Conservation (phyloP, 2,329 filamentous ascomycete species). For the Lecanicillium sp. region DNA sequence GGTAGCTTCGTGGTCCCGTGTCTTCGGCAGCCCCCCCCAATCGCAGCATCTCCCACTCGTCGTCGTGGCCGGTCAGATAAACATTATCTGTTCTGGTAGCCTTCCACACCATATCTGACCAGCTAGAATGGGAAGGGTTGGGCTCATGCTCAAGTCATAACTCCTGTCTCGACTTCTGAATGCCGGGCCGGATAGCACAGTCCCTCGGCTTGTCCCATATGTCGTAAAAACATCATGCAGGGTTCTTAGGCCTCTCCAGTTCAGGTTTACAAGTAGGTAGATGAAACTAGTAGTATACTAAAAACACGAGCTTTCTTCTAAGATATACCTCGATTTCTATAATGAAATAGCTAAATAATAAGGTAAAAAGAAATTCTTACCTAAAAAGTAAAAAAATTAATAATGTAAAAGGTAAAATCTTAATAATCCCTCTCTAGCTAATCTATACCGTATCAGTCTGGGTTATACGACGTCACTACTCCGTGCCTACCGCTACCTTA, state of each 20-base stretch:
- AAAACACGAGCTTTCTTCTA: no score
- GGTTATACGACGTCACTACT: no score
- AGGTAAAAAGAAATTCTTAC: no score
- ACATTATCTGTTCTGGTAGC: slow-evolving; percentile 10
- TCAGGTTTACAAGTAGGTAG: no score
- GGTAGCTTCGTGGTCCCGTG: slow-evolving; percentile 12
- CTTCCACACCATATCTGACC: slow-evolving; percentile 12
- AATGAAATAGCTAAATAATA: no score
- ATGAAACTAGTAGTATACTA: no score
- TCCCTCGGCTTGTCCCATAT: slow-evolving; percentile 11
- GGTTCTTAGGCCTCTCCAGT: neutral
- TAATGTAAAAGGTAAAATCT: no score
- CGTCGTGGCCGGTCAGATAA: slow-evolving; percentile 11
- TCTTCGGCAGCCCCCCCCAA: slow-evolving; percentile 12
- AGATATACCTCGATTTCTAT: no score
- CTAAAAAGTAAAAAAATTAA: no score
- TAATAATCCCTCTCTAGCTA: no score
- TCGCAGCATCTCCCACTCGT: slow-evolving; percentile 9
- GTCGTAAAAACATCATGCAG: neutral
- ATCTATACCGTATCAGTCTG: no score
- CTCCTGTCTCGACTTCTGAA: neutral
- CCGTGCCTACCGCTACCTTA: no score
- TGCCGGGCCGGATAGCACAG: slow-evolving; percentile 4
- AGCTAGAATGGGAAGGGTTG: slow-evolving; percentile 10
- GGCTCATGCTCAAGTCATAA: slow-evolving; percentile 1